Evolutionary conservation across 2,329 filamentous ascomycete genomes (phyloP), one percentile per base, ranked within the genome.

Genomic region (Sarocladium brachiariae): DNA sequence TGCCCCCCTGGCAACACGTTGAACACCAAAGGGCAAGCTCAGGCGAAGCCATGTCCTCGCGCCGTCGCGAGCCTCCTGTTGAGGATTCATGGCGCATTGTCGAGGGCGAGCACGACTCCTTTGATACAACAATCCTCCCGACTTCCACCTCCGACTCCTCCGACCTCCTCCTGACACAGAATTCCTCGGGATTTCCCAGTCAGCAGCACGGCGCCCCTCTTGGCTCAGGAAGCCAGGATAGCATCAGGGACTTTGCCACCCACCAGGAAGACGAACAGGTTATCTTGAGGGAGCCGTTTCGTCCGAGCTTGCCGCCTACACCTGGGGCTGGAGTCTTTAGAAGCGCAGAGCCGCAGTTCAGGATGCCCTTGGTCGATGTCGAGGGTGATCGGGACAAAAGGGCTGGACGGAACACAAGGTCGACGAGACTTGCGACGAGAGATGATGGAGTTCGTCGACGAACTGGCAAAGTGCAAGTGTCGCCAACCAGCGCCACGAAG

Each of bases 31-130:
- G 10, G 6, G 8, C n/a, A n/a, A 18, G 21, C 11, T 19, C 3
- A 10, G 27, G 33, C n/a, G 16, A 33, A 19, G 25, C 19, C 43
- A 50, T 50, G 49, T 39, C 35, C 14, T 45, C 49, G 4, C 49
- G 49, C 18, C 49, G 49, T 9, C 49, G 49, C 14, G 49, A 43
- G 19, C 49, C 38, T 8, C 49, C 10, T 6, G 30, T 50, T 21
- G 49, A 50, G 25, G 49, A 34, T n/a, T 81, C 78, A 18, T 82
- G 78, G 78, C 78, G 78, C 57, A 71, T 82, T 65, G 77, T 82
- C 11, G 78, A 82, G 52, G 77, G 75, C 59, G 78, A 81, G 51
- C 74, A 81, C 61, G 78, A 81, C 59, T 80, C 76, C 58, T 81
- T 81, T 60, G 78, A 80, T 56, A 79, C 77, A 5, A 73, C 73